Percentiles rank a stretch among this genome's conserved stretches.
phyloP scores from a whole-genome alignment of 1,284 basidiomycete species.

The Agroathelia rolfsii region DNA sequence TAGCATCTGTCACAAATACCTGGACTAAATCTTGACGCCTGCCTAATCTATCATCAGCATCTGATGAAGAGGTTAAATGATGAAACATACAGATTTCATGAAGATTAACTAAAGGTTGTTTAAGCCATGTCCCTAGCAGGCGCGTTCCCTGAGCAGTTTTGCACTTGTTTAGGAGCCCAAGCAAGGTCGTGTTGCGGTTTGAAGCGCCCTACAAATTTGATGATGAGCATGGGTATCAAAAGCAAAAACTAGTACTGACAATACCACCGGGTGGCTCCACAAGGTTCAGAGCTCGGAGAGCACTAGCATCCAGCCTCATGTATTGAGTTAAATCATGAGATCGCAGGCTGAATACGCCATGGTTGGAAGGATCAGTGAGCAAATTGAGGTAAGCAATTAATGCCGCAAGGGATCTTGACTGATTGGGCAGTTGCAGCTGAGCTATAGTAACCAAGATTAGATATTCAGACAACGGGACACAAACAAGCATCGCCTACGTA shows the following conservation, averaged over 20 bases:
- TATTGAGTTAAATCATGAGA: constrained; percentile 91
- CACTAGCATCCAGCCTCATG: constrained; percentile 94
- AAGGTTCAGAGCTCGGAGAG: constrained; percentile 83
- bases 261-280: constrained; percentile 63
- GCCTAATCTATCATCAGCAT: no score
- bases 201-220: constrained; percentile 35
- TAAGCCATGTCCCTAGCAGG: constrained; percentile 87
- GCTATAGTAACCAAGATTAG: no score
- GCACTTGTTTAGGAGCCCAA: constrained; percentile 89
- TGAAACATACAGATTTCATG: no score
- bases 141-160: constrained; percentile 95
- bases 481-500: constrained; percentile 34
- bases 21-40: constrained; percentile 85
- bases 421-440: constrained; percentile 71
- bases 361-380: constrained; percentile 74
- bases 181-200: constrained; percentile 78
- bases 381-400: constrained; percentile 80
- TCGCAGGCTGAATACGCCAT: constrained; percentile 72
- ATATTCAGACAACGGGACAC: constrained; percentile 1
- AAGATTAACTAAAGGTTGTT: constrained; percentile 90
- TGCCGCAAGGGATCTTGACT: constrained; percentile 75
- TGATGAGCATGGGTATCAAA: constrained; percentile 1
- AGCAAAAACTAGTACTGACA: constrained; percentile 20
- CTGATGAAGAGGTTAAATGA: no score
- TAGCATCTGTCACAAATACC: constrained; percentile 74